Conservation (phyloP, 306 rosid genomes). For the Vigna radiata region DNA sequence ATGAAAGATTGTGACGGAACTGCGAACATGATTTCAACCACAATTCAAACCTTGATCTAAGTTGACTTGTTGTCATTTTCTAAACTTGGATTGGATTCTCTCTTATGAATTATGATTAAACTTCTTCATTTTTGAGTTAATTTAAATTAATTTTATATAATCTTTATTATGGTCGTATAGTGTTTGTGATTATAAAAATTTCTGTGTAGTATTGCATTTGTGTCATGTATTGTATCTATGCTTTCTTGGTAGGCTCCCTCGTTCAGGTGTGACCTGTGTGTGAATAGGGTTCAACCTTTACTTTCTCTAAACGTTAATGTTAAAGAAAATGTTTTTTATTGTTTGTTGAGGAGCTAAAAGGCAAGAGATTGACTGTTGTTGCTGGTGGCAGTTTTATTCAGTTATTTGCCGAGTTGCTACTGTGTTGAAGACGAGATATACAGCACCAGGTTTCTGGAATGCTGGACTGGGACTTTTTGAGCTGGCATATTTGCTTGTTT, state of each 20-base stretch:
- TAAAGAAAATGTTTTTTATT: constrained; percentile 15
- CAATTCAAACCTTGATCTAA: not conserved
- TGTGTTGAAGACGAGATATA: constrained; percentile 80
- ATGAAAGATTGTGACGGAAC: not conserved
- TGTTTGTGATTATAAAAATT: not conserved
- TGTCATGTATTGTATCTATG: not conserved
- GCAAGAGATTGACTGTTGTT: constrained; percentile 20
- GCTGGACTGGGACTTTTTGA: constrained; percentile 83
- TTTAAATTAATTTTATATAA: not conserved
- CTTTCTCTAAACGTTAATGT: not conserved
- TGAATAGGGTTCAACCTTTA: not conserved
- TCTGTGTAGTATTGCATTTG: not conserved
- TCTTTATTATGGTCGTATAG: not conserved
- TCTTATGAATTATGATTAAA: not conserved
- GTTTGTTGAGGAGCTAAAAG: constrained; percentile 34
- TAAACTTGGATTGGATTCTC: not conserved
- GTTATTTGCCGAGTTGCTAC: constrained; percentile 83
- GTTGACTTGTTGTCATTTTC: not conserved
- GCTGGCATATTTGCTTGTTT: constrained; percentile 57
- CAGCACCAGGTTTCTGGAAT: constrained; percentile 88
- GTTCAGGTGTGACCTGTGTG: not conserved
- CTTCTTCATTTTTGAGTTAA: not conserved
- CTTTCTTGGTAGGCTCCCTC: not conserved
- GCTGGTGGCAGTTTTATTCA: constrained; percentile 62
- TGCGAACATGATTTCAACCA: not conserved